These are phyloP conservation scores for Fusarium humuli DNA, from an alignment of 2,329 filamentous ascomycete genomes.

Conservation along the genomic window DNA sequence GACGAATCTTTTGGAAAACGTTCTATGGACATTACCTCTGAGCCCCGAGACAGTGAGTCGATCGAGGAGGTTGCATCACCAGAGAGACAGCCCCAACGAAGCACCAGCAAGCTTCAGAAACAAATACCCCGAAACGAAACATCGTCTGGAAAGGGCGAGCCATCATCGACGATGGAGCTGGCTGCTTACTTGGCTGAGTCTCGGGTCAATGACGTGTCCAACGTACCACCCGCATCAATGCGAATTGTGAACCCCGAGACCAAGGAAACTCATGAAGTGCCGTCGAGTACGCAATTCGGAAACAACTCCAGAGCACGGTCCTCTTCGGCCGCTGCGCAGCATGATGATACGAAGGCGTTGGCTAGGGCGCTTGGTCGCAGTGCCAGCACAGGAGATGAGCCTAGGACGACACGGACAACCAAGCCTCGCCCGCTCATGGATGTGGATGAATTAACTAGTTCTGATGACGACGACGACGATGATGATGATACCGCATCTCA, in stretches of 20 bases:
- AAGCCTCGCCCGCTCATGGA: slow-evolving; percentile 71
- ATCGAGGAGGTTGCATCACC: slow-evolving; percentile 59
- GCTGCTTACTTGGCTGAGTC: slow-evolving; percentile 58
- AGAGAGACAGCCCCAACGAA: slow-evolving; percentile 65
- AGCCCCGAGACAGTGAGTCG: slow-evolving; percentile 58
- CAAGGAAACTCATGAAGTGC: slow-evolving; percentile 55
- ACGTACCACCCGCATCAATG: slow-evolving; percentile 68
- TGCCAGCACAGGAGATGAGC: slow-evolving; percentile 55
- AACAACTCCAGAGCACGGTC: slow-evolving; percentile 48
- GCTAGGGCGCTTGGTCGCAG: slow-evolving; percentile 44
- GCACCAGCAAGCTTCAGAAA: slow-evolving; percentile 78
- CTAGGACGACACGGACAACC: slow-evolving; percentile 63
- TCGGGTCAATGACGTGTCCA: slow-evolving; percentile 64
- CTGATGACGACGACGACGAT: slow-evolving; percentile 56
- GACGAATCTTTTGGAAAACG: slow-evolving; percentile 72
- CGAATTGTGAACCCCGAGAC: slow-evolving; percentile 68
- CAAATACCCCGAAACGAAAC: slow-evolving; percentile 64
- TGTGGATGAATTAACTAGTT: slow-evolving; percentile 77
- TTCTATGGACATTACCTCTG: slow-evolving; percentile 66
- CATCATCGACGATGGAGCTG: slow-evolving; percentile 54
- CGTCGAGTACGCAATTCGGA: slow-evolving; percentile 48
- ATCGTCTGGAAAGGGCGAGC: slow-evolving; percentile 57
- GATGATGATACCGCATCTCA: slow-evolving; percentile 56
- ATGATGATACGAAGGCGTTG: slow-evolving; percentile 52
- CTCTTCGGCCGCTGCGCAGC: slow-evolving; percentile 51